Conservation (phyloP, 1,284 basidiomycete genomes). For the Meira miltonrushii region DNA sequence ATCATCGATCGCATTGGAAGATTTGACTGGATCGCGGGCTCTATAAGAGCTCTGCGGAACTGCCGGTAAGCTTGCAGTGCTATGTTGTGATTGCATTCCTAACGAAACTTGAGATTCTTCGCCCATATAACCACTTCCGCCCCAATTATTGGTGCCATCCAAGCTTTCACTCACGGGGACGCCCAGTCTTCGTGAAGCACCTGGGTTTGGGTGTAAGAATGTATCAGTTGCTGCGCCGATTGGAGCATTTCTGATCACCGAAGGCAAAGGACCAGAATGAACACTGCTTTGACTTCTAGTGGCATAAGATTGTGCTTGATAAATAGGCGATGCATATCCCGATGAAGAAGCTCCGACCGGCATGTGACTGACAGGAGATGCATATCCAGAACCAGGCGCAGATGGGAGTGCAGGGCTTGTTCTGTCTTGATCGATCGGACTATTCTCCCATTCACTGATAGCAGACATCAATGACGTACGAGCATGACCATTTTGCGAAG, state of each 20-base stretch:
- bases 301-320: neutral
- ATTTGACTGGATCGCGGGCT: conserved; percentile 31
- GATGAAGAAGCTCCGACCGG: too few relatives aligned
- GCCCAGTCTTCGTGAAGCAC: neutral
- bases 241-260: conserved; percentile 39
- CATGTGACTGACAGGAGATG: neutral
- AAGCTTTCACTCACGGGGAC: neutral
- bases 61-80: conserved; percentile 12
- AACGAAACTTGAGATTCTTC: conserved; percentile 1
- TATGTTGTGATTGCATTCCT: neutral
- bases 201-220: neutral
- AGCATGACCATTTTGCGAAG: conserved; percentile 17
- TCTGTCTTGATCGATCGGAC: conserved; percentile 1
- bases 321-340: neutral
- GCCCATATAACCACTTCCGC: neutral
- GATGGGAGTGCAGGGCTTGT: neutral
- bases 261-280: conserved; percentile 23
- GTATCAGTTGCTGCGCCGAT: conserved; percentile 39
- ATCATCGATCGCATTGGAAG: conserved; percentile 34
- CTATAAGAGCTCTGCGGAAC: conserved; percentile 25
- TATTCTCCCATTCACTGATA: conserved; percentile 44
- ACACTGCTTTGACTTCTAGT: conserved; percentile 13
- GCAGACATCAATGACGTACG: conserved; percentile 38
- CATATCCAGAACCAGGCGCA: neutral
- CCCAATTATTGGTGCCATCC: conserved; percentile 3